Conservation (phyloP, 148 eudicot genomes). For the Selenicereus undatus region DNA sequence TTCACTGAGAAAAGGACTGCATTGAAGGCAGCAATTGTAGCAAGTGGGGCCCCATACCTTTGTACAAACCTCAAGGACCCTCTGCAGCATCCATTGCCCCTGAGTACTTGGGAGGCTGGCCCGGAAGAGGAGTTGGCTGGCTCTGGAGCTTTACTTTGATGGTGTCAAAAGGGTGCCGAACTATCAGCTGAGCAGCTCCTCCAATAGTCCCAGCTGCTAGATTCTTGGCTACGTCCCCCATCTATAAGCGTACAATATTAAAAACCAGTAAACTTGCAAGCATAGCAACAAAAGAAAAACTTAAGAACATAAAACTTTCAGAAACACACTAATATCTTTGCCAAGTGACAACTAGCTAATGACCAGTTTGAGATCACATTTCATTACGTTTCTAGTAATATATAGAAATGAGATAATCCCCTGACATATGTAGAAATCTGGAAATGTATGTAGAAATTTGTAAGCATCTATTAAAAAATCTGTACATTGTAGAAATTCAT, state of each 20-base stretch:
- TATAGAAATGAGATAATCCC: neutral
- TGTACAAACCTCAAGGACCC: slow-evolving; percentile 79
- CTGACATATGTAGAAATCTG: neutral
- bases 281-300: neutral
- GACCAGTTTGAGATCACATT: neutral
- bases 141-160: slow-evolving; percentile 98
- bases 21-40: slow-evolving; percentile 91
- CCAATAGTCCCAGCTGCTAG: slow-evolving; percentile 89
- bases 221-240: slow-evolving; percentile 95
- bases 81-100: slow-evolving; percentile 97
- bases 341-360: neutral
- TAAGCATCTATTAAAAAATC: neutral
- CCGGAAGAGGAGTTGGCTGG: slow-evolving; percentile 84
- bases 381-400: neutral
- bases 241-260: slow-evolving; percentile 30
- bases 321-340: neutral
- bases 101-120: slow-evolving; percentile 66
- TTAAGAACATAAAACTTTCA: neutral
- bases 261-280: neutral
- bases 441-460: neutral
- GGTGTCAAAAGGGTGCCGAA: slow-evolving; percentile 96
- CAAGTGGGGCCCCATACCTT: slow-evolving; percentile 99
- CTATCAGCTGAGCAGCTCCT: slow-evolving; percentile 85
- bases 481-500: neutral
- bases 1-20: slow-evolving; percentile 83